Base-by-base conservation (phyloP, 1,284 basidiomycete genomes). In the Boletellus sp. region DNA sequence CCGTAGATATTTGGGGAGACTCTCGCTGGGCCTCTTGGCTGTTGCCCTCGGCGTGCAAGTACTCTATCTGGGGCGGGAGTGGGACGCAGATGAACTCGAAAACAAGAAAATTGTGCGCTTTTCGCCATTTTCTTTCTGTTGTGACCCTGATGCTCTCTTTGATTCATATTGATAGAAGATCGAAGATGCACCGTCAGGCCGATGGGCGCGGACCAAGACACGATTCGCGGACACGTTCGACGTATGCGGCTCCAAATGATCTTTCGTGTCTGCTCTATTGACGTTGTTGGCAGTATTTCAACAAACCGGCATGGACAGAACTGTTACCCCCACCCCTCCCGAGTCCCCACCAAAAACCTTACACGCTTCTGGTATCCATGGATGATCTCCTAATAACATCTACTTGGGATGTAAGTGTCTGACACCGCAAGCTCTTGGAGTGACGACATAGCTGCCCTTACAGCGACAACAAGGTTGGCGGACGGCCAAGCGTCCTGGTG, bases 301-400 rank as follows among this genome's bases (percentile, higher is more conserved):
- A 87, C 64, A 90, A 97, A 73, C 96, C 97, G 1, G 84, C 88
- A 35, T 98, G 93, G 87, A 79, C 86, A 26, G 90, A 95, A 65
- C 81, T 99, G 3, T 81, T 99, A 5, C 97, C 97, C 0, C 89
- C 92, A 50, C 89, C 89, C 6, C 77, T 91, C 44, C 91, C 94
- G 5, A 77, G 86, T 42, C 89, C 91, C 5, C 85, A 93, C 61
- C 86, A 90, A 69, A 89, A 94, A 50, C 93, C 93, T 2, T 97
- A 93, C 73, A 98, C 95, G 0, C 80, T 99, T 35, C 78, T 98
- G 4, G 72, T 99, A 43, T 95, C 94, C 41, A 74, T 99, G 22
- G 96, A 99, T 60, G 95, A 97, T 64, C 77, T 99, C 21, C 80
- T 99, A 18, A 82, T 98, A 19, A 89, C 90, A 28, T 94, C 91